Evolutionary conservation across 768 basidiomycete species (phyloP).

Genomic region (Suillus fuscotomentosus): DNA sequence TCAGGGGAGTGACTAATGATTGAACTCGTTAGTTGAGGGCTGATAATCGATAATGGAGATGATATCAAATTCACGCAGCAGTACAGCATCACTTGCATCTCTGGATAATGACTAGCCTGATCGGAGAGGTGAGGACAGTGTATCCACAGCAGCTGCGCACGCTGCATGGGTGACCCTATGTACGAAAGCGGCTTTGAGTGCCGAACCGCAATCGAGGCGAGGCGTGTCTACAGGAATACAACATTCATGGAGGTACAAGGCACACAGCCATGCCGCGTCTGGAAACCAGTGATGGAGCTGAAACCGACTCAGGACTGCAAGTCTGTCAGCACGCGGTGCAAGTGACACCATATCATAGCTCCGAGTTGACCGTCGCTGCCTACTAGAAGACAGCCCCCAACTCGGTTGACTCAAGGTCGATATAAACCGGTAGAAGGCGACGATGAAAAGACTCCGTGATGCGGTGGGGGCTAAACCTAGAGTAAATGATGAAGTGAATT

Average conservation of each 20-base stretch:
- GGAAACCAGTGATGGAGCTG: background rate
- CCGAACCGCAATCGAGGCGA: background rate
- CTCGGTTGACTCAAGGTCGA: background rate
- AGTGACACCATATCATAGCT: background rate
- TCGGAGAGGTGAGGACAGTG: background rate
- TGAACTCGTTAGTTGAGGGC: background rate
- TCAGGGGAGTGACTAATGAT: background rate
- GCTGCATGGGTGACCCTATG: background rate
- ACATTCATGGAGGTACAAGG: background rate
- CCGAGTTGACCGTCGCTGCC: background rate
- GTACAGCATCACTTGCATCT: background rate
- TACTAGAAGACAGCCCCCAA: background rate
- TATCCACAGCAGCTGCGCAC: constrained; percentile 6
- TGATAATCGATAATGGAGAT: background rate
- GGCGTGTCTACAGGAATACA: background rate
- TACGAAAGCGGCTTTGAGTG: background rate
- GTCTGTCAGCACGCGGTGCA: background rate
- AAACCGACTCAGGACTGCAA: background rate
- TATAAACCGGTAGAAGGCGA: background rate
- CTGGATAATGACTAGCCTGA: background rate
- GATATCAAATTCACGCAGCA: background rate
- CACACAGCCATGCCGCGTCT: background rate
- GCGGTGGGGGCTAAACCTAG: background rate
- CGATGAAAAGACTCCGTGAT: background rate
- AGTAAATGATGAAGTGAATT: background rate